Conservation (phyloP, 2,329 filamentous ascomycete species). For the Pyrenochaeta sp. region DNA sequence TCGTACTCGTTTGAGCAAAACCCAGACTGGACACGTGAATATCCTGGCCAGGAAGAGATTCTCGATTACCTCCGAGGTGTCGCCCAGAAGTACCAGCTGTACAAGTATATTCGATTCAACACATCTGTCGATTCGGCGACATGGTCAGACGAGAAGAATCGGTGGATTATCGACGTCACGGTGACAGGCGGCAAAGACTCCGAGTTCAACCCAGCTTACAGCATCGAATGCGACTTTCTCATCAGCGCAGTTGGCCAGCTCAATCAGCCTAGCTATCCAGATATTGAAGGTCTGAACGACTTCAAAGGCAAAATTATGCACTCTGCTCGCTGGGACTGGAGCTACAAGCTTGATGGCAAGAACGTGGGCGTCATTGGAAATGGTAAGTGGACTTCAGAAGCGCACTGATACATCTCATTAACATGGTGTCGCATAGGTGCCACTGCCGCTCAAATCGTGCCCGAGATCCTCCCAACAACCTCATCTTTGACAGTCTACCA, state of each 20-base stretch:
- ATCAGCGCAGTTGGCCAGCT: slow-evolving; percentile 67
- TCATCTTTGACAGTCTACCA: slow-evolving; percentile 63
- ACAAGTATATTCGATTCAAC: slow-evolving; percentile 66
- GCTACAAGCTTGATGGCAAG: slow-evolving; percentile 62
- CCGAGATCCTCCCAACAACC: slow-evolving; percentile 61
- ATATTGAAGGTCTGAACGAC: slow-evolving; percentile 56
- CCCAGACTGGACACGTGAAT: slow-evolving; percentile 64
- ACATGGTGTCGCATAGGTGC: no score
- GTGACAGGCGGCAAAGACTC: slow-evolving; percentile 62
- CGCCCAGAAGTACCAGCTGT: slow-evolving; percentile 63
- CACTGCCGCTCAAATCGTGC: slow-evolving; percentile 66
- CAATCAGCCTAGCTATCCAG: slow-evolving; percentile 61
- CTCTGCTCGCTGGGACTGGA: slow-evolving; percentile 68
- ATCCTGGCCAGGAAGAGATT: slow-evolving; percentile 68
- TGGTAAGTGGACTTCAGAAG: slow-evolving; percentile 45
- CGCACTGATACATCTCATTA: slow-evolving; percentile 4
- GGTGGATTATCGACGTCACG: slow-evolving; percentile 60
- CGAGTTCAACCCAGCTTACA: slow-evolving; percentile 61
- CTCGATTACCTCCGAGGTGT: slow-evolving; percentile 61
- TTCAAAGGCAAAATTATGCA: slow-evolving; percentile 65
- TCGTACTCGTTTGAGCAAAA: slow-evolving; percentile 69
- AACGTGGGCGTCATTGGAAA: slow-evolving; percentile 67
- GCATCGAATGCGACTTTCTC: slow-evolving; percentile 63
- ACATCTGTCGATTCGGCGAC: slow-evolving; percentile 59
- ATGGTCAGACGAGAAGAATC: slow-evolving; percentile 62